Conservation (phyloP, 257 asterid species). For the Lithospermum erythrorhizon region DNA sequence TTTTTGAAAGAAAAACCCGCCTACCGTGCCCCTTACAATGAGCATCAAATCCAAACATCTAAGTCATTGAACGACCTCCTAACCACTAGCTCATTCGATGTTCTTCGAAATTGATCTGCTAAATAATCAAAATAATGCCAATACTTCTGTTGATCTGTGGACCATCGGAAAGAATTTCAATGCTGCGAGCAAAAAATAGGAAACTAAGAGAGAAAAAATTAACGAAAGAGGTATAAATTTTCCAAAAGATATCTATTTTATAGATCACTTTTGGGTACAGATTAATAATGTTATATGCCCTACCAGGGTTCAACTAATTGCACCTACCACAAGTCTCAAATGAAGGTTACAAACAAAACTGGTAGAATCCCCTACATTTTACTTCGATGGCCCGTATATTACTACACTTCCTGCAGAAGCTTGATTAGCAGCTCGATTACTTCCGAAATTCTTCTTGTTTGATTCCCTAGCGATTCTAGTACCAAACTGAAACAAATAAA, state of each 20-base stretch:
- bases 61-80: too few relatives aligned
- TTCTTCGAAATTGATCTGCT: too few relatives aligned
- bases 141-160: too few relatives aligned
- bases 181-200: too few relatives aligned
- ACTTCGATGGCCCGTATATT: constrained; percentile 23
- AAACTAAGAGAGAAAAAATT: too few relatives aligned
- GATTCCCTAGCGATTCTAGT: constrained; percentile 92
- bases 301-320: neutral
- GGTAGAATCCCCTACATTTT: neutral
- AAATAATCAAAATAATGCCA: too few relatives aligned
- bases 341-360: neutral
- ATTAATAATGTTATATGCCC: too few relatives aligned
- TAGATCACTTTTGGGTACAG: neutral
- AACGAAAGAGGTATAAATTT: neutral
- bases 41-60: too few relatives aligned
- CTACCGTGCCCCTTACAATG: too few relatives aligned
- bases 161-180: too few relatives aligned
- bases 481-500: constrained; percentile 47
- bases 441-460: constrained; percentile 76
- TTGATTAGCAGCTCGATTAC: constrained; percentile 93
- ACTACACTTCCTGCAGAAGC: constrained; percentile 88
- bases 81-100: too few relatives aligned
- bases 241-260: neutral
- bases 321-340: neutral
- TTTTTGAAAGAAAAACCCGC: too few relatives aligned